These are phyloP conservation scores for Debaryomyces singareniensis DNA, from an alignment of 1,139 yeast genomes.

Conservation along the genomic window DNA sequence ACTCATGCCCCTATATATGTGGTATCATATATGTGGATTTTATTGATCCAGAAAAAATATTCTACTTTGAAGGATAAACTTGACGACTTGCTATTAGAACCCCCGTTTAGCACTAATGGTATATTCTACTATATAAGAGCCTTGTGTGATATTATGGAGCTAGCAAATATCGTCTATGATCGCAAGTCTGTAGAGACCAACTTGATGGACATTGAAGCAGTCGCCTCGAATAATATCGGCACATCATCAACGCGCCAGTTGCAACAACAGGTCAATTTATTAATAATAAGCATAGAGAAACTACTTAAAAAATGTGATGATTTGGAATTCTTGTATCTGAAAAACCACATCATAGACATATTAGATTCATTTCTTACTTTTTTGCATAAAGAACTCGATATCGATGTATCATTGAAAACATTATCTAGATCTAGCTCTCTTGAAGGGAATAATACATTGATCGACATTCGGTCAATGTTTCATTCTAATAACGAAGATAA, in stretches of 20 bases:
- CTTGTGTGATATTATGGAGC: constrained; percentile 18
- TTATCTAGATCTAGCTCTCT: no score
- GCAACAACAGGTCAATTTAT: no score
- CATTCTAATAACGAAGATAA: constrained; percentile 4
- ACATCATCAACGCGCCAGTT: constrained; percentile 6
- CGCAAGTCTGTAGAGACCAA: constrained; percentile 3
- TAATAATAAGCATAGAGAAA: no score
- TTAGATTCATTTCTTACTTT: no score
- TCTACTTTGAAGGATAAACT: constrained; percentile 21
- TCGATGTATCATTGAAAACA: no score
- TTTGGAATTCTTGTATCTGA: neutral
- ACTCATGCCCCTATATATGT: constrained; percentile 32
- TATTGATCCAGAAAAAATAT: constrained; percentile 22
- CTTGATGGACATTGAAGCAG: no score
- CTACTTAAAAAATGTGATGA: no score
- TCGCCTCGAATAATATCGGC: no score
- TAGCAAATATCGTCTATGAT: constrained; percentile 1
- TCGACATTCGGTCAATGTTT: no score
- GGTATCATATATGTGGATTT: constrained; percentile 30
- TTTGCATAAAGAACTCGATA: no score
- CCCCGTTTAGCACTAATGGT: constrained; percentile 43
- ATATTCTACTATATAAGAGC: constrained; percentile 27
- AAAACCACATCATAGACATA: no score
- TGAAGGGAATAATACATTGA: no score
- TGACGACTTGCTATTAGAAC: constrained; percentile 35